phyloP scores from a whole-genome alignment of 352 stramenopile species.

The Plasmopara viticola region DNA sequence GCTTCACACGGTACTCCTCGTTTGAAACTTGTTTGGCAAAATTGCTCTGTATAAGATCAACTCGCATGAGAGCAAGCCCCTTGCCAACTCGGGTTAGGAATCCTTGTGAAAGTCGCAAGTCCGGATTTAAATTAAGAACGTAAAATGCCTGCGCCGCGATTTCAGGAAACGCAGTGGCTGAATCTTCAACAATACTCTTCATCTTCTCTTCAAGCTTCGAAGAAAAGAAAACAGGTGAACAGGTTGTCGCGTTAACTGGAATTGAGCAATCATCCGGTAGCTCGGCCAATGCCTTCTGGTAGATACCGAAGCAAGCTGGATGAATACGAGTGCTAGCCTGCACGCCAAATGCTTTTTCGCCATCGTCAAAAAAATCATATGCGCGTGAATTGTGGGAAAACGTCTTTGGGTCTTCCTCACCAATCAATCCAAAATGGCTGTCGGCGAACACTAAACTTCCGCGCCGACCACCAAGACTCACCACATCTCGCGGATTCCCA shows the following conservation, averaged over 20 bases:
- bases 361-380: constrained; percentile 1
- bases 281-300: constrained; percentile 13
- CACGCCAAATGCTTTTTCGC: background rate
- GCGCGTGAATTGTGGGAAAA: constrained; percentile 5
- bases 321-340: constrained; percentile 19
- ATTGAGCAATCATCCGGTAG: constrained; percentile 2
- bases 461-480: constrained; percentile 11
- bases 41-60: constrained; percentile 44
- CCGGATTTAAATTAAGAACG: constrained; percentile 78
- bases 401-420: constrained; percentile 17
- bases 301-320: constrained; percentile 28
- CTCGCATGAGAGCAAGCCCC: constrained; percentile 56
- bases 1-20: constrained; percentile 10
- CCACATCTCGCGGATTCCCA: constrained; percentile 15
- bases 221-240: constrained; percentile 30
- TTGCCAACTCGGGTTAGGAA: constrained; percentile 76
- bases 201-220: background rate
- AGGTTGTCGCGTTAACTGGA: constrained; percentile 19
- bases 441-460: constrained; percentile 22
- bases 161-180: constrained; percentile 10
- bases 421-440: constrained; percentile 15
- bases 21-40: constrained; percentile 5
- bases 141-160: constrained; percentile 49
- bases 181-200: constrained; percentile 1
- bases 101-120: constrained; percentile 63